Conservation (phyloP, 306 rosid genomes). For the Betula pendula region DNA sequence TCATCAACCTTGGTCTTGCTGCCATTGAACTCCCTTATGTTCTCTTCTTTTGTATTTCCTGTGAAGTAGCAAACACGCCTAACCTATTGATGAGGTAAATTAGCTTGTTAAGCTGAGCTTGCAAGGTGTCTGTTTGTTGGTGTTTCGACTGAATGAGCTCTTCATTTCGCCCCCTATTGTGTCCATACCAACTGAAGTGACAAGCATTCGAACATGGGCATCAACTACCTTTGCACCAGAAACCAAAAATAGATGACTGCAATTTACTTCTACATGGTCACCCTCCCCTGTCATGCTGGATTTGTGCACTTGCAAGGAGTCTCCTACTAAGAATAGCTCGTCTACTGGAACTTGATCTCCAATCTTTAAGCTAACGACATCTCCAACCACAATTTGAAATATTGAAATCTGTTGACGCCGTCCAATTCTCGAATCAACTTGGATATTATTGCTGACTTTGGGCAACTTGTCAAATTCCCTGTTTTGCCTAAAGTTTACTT, state of each 20-base stretch:
- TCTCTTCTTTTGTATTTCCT: constrained; percentile 20
- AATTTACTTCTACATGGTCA: constrained; percentile 30
- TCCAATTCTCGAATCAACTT: constrained; percentile 25
- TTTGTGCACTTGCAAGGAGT: constrained; percentile 19
- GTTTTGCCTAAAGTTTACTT: constrained; percentile 16
- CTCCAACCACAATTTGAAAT: background rate
- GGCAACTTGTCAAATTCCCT: constrained; percentile 19
- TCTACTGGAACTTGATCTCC: constrained; percentile 36
- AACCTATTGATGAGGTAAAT: too few relatives aligned
- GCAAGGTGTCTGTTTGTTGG: too few relatives aligned
- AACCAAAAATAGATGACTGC: constrained; percentile 24
- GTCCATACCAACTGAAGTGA: too few relatives aligned
- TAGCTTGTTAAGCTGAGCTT: too few relatives aligned
- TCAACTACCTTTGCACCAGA: constrained; percentile 34
- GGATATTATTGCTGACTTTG: background rate
- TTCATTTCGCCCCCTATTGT: too few relatives aligned
- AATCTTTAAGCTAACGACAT: constrained; percentile 11
- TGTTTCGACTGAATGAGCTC: too few relatives aligned
- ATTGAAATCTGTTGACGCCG: constrained; percentile 15
- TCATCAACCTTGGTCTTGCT: too few relatives aligned
- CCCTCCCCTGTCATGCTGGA: constrained; percentile 30
- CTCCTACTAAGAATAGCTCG: constrained; percentile 28
- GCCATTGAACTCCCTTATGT: background rate
- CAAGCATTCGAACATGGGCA: too few relatives aligned
- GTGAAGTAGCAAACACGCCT: too few relatives aligned